Evolutionary conservation across 768 basidiomycete genomes (phyloP), one percentile per base, ranked within the genome.

Genomic region (Chiua virens): DNA sequence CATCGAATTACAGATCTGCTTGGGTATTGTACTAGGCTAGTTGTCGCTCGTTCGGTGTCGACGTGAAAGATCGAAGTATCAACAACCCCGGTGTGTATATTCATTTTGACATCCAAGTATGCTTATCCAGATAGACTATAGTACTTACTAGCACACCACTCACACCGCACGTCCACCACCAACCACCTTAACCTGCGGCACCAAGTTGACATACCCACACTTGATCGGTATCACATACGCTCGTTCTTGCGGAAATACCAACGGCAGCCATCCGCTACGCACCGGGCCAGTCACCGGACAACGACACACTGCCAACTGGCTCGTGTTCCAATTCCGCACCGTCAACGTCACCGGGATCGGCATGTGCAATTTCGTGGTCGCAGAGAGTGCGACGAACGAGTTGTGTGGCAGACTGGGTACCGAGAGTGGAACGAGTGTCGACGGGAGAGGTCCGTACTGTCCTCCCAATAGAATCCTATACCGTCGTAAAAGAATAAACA

Each of bases 181-280:
- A n/a, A n/a, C 58, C 23, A 91, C 81, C 62, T 73, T 79, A 56
- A 92, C 76, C 21, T 71, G 69, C 15, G 90, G 90, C 21, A 87
- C 60, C 54, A n/a, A n/a, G n/a, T 65, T 76, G 42, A 86, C 72
- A 56, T 80, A 72, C 30, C 90, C 90, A 65, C 87, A 89, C 53
- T 88, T 86, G 35, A 27, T 27, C 25, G 8, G 5, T 27, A 27
- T 8, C 8, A 27, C 25, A 27, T 27, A 27, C 25, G 25, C 25
- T 27, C 25, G 5, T 27, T 8, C 8, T 8, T 27, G 25, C 25
- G 8, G 25, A 27, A 27, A 27, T 8, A 27, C 71, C 39, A 87
- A 70, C 3, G 90, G 84, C 8, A 91, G 56, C 10, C 83, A 78
- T 3, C 82, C 82, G 5, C n/a, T n/a, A n/a, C n/a, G n/a, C n/a